Evolutionary conservation across 2,329 filamentous ascomycete species (phyloP).

Genomic region (Thielaviopsis populi): DNA sequence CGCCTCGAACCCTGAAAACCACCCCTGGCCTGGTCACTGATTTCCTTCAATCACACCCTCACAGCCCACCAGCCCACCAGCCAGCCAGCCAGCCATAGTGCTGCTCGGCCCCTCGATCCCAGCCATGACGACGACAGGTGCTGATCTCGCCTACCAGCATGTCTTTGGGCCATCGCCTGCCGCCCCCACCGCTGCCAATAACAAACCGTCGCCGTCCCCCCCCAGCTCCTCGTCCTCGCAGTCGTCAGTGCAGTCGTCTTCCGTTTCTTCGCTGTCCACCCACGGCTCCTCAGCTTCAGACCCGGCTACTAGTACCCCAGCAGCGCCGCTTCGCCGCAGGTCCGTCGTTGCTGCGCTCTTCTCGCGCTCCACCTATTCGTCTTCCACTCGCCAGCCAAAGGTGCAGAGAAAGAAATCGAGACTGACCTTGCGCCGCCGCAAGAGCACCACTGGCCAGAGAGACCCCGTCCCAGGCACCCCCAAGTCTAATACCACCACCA

Average conservation of each 20-base stretch:
- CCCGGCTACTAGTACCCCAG: slow-evolving; percentile 2
- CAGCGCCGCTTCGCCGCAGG: slow-evolving; percentile 5
- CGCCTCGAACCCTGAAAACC: not conserved
- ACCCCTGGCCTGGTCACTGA: not conserved
- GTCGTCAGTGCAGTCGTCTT: not conserved
- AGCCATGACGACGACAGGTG: slow-evolving; percentile 11
- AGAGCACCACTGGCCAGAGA: not conserved
- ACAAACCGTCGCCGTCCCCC: not conserved
- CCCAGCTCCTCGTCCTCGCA: slow-evolving; percentile 7
- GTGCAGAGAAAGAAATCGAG: slow-evolving; percentile 6
- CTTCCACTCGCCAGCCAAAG: slow-evolving; percentile 7
- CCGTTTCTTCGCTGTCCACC: slow-evolving; percentile 2
- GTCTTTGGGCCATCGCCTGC: slow-evolving; percentile 6
- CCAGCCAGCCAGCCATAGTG: not conserved
- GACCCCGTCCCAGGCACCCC: not conserved
- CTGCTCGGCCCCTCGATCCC: slow-evolving; percentile 4
- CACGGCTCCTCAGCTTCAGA: slow-evolving; percentile 6
- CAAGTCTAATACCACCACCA: not conserved
- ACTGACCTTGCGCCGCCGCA: not conserved
- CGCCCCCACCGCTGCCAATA: not conserved
- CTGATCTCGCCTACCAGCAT: slow-evolving; percentile 15
- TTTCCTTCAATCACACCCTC: not conserved
- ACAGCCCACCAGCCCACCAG: not conserved
- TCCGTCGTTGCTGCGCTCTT: slow-evolving; percentile 14
- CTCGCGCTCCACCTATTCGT: slow-evolving; percentile 7